phyloP scores from a whole-genome alignment of 2,329 filamentous ascomycete species.

The Diaporthe humulicola region DNA sequence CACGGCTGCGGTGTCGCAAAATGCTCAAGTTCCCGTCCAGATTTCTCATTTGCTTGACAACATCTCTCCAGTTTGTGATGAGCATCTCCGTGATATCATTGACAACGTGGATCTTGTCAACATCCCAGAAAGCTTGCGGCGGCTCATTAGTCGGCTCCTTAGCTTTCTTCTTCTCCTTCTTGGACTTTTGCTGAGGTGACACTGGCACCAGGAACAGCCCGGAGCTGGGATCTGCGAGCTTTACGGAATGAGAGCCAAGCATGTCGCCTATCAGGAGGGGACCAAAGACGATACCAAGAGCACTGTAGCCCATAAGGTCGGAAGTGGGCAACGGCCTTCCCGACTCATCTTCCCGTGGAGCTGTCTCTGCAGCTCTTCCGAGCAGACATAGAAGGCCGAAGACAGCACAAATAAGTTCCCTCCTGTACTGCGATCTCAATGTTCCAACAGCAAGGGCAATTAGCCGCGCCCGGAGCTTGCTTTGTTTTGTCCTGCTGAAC shows the following conservation, averaged over 20 bases:
- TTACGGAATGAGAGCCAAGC: slow-evolving; percentile 64
- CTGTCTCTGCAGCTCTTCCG: slow-evolving; percentile 68
- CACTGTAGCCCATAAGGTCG: slow-evolving; percentile 74
- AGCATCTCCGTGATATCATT: slow-evolving; percentile 75
- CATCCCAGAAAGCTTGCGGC: slow-evolving; percentile 45
- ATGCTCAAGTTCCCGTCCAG: slow-evolving; percentile 50
- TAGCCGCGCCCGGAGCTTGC: slow-evolving; percentile 71
- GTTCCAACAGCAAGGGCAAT: slow-evolving; percentile 74
- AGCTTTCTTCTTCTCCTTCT: slow-evolving; percentile 55
- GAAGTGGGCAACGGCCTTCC: slow-evolving; percentile 66
- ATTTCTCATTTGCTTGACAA: slow-evolving; percentile 70
- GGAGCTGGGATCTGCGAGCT: slow-evolving; percentile 55
- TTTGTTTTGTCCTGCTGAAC: slow-evolving; percentile 65
- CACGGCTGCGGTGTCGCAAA: slow-evolving; percentile 42
- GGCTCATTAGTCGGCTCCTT: slow-evolving; percentile 42
- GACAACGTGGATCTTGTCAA: slow-evolving; percentile 71
- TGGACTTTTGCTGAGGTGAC: slow-evolving; percentile 56
- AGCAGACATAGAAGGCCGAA: slow-evolving; percentile 75
- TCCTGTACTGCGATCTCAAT: slow-evolving; percentile 69
- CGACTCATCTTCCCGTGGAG: slow-evolving; percentile 64
- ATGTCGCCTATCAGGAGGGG: slow-evolving; percentile 73
- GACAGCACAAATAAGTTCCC: slow-evolving; percentile 75
- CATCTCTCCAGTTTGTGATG: slow-evolving; percentile 74
- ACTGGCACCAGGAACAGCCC: slow-evolving; percentile 59
- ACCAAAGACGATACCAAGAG: slow-evolving; percentile 75